These are phyloP conservation scores for Suhomyces anneliseae DNA, from an alignment of 1,139 yeast species.

Conservation along the genomic window DNA sequence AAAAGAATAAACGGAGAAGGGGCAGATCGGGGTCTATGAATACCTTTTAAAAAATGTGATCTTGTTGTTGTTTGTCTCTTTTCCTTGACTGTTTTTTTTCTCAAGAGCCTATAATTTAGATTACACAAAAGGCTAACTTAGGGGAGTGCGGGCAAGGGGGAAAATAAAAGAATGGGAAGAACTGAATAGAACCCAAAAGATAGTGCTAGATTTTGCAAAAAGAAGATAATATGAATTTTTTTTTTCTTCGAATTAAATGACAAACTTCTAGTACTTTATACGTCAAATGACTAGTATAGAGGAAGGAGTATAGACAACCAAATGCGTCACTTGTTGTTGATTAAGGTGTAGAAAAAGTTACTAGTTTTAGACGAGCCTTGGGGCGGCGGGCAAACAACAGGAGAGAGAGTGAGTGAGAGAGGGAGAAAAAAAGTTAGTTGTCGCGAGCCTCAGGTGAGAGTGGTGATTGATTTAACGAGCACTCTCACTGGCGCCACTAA, in stretches of 20 bases:
- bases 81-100: constrained; percentile 13
- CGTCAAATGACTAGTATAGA: too few species aligned
- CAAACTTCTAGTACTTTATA: too few species aligned
- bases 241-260: too few species aligned
- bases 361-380: neutral
- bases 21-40: constrained; percentile 1
- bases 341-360: too few species aligned
- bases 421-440: neutral
- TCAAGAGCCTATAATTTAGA: constrained; percentile 4
- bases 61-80: constrained; percentile 10
- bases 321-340: too few species aligned
- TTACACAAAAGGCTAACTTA: constrained; percentile 8
- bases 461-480: neutral
- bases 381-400: neutral
- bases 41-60: constrained; percentile 3
- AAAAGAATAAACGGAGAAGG: too few species aligned
- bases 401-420: too few species aligned
- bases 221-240: too few species aligned
- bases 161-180: neutral
- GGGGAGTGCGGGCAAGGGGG: constrained; percentile 9
- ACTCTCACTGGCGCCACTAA: neutral
- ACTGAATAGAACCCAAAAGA: too few species aligned
- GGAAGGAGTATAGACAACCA: too few species aligned
- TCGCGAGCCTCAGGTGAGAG: neutral
- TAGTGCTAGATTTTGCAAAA: too few species aligned